These are phyloP conservation scores for Picocystis sp. DNA, from an alignment of 163 green algal species.

Conservation along the genomic window DNA sequence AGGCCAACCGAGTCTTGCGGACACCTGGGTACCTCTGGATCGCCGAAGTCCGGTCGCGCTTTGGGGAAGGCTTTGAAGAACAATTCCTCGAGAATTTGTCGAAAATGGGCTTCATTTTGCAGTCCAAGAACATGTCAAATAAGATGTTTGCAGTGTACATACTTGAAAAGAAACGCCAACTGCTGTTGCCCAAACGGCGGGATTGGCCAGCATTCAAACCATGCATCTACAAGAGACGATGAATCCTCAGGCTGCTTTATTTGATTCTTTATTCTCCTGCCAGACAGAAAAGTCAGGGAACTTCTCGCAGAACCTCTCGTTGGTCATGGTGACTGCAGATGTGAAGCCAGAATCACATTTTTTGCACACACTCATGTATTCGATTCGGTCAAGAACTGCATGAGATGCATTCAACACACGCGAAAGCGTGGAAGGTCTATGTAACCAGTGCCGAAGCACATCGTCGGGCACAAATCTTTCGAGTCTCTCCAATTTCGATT, in stretches of 20 bases:
- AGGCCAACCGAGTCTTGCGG: conserved; percentile 66
- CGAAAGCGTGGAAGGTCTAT: too few relatives aligned
- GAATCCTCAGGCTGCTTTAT: conserved; percentile 7
- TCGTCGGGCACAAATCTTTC: too few relatives aligned
- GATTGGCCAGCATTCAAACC: conserved; percentile 72
- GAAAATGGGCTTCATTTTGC: conserved; percentile 49
- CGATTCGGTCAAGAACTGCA: too few relatives aligned
- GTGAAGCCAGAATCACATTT: too few relatives aligned
- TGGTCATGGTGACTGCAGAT: too few relatives aligned
- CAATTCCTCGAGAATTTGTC: conserved; percentile 26
- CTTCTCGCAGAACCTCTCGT: too few relatives aligned
- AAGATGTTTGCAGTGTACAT: conserved; percentile 79
- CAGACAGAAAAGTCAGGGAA: too few relatives aligned
- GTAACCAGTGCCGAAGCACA: too few relatives aligned
- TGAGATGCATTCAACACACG: too few relatives aligned
- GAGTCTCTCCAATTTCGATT: too few relatives aligned
- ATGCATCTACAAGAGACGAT: conserved; percentile 87
- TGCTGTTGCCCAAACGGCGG: background rate
- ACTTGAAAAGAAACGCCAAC: conserved; percentile 36
- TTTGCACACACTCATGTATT: too few relatives aligned
- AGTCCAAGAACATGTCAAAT: conserved; percentile 49
- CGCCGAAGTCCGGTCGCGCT: conserved; percentile 74
- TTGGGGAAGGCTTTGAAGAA: conserved; percentile 6
- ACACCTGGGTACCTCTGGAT: conserved; percentile 69
- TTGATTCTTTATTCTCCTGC: too few relatives aligned